Base-by-base conservation (phyloP, 2,329 filamentous ascomycete genomes). In the Fusarium pseudocircinatum region DNA sequence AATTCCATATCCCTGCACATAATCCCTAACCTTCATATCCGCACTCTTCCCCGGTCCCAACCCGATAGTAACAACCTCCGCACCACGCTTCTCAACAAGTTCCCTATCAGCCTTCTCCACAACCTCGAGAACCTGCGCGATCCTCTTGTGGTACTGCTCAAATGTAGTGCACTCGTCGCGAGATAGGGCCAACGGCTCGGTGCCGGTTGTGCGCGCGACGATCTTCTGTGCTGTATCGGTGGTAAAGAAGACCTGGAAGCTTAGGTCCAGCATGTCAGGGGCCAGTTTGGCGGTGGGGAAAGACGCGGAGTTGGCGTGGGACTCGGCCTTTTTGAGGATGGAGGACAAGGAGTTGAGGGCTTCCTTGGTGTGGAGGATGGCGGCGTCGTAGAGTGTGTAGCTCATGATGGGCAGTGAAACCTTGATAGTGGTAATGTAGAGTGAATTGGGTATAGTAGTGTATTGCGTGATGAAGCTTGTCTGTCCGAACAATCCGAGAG, bases 1-100 rank as follows among this genome's bases (percentile, higher is more conserved):
- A 47, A 90, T 62, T 8, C 81, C 84, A 78, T 86, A 89, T 7
- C 81, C 81, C 44, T 81, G 77, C 28, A 88, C 76, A 77, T 89
- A 92, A 5, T 82, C 79, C 50, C 72, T 36, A 53, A 73, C 77
- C 40, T 72, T 64, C 54, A 82, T 60, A 44, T 76, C 42, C 37
- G 65, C 76, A n/a, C 58, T 69, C 67, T 77, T 80, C 40, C 71
- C 69, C 24, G 77, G 73, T 4, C 82, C 82, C 11, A 83, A n/a
- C 6, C 71, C 77, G 9, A 83, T 57, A 26, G 70, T 63, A n/a
- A 84, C 77, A 9, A 50, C 69, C 43, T 79, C 77, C 22, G 63
- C 70, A 57, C 68, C 73, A n/a, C 78, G 73, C 68, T 74, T 75
- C 74, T 84, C 80, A 75, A 84, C 74, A 60, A 76, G 63, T 16